Base-by-base conservation (phyloP, 441 rosid genomes). In the Raphanus hybrid region DNA sequence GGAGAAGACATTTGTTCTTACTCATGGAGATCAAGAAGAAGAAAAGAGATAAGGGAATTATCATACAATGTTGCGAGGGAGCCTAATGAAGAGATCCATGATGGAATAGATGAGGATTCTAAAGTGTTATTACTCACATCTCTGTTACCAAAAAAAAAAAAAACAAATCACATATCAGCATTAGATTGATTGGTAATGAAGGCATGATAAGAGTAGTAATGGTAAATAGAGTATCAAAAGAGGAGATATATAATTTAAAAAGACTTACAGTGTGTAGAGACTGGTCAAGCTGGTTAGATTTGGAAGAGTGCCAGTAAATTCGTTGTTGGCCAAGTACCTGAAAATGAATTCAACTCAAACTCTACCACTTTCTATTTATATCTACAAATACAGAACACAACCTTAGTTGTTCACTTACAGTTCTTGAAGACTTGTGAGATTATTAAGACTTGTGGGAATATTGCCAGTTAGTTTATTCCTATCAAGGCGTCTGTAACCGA, bases 111-210 rank as follows among this genome's bases (percentile, higher is more conserved):
- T 34, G 95, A 58, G 14, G 62, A 10, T 7, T 76, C 76, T 64
- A 94, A 89, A 58, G 75, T 76, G 45, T 93, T 96, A 72, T 92
- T 92, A 83, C 99, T 93, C 74, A 92, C 35, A 79, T 89, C 98
- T 85, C 99, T 95, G 88, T 74, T 73, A 69, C 43, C 34, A 62
- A 2, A 6, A 16, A 48, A 37, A 37, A 29, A 0, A 34, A 29
- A 29, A 29, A 29, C 1, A 4, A 29, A 29, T 52, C 27, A 68
- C 62, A 68, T 11, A 1, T 14, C 10, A 26, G 34, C 2, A 16
- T 62, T 35, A 23, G 14, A 35, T n/a, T 72, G 6, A 16, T 70
- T 6, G 18, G 0, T 5, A 73, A 27, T 27, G 32, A 27, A 27
- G 32, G 32, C 32, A 2, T 27, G 32, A 27, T 27, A 27, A 27